These are phyloP conservation scores for Cryptosporidium meleagridis DNA, from an alignment of 169 alveolate species.

Conservation along the genomic window DNA sequence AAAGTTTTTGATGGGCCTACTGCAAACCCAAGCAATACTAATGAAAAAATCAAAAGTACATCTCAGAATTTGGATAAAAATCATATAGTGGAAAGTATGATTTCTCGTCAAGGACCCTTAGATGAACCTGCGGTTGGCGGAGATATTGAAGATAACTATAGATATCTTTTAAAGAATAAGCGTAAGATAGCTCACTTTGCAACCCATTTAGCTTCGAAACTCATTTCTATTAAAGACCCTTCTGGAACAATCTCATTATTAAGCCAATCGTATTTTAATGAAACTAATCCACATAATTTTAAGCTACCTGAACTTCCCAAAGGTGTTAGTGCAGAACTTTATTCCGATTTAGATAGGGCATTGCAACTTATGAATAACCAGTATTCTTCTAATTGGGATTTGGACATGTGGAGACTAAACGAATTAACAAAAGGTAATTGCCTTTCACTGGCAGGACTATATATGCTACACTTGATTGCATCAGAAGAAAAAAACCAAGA, in stretches of 20 bases:
- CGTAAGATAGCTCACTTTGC: constrained; percentile 68
- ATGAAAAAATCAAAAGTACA: background rate
- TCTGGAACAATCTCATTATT: constrained; percentile 31
- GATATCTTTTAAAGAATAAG: constrained; percentile 35
- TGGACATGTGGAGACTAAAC: constrained; percentile 65
- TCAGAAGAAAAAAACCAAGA: constrained; percentile 39
- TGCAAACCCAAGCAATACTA: background rate
- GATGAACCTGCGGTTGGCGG: constrained; percentile 23
- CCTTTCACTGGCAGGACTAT: constrained; percentile 62
- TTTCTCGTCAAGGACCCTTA: constrained; percentile 10
- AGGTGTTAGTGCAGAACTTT: background rate
- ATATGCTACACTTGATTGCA: constrained; percentile 29
- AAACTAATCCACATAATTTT: constrained; percentile 20
- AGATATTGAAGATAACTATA: constrained; percentile 30
- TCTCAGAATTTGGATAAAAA: background rate
- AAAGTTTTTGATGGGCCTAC: constrained; percentile 17
- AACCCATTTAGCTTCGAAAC: constrained; percentile 22
- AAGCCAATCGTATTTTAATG: constrained; percentile 13
- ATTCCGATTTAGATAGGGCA: constrained; percentile 46
- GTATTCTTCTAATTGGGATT: constrained; percentile 65
- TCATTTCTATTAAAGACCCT: constrained; percentile 41
- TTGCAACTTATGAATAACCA: constrained; percentile 46
- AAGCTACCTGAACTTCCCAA: constrained; percentile 50
- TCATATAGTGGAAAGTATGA: constrained; percentile 35
- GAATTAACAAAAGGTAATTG: constrained; percentile 61